These are phyloP conservation scores for Plasmodium gaboni DNA, from an alignment of 169 alveolate species.

Conservation along the genomic window DNA sequence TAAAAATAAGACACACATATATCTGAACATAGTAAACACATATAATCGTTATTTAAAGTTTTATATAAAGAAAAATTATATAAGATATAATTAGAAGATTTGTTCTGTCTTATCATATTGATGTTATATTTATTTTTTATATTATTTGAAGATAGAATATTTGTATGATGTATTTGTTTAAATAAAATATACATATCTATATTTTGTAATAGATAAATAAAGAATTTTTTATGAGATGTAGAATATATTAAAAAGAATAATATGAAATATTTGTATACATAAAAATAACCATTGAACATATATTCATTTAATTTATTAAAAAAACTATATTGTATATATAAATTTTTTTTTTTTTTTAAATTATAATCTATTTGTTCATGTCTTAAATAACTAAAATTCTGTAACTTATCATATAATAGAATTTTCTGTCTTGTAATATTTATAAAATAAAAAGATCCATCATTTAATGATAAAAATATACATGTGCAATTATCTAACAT, in stretches of 20 bases:
- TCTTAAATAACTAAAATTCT: not conserved
- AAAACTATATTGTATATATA: constrained; percentile 10
- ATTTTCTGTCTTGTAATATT: constrained; percentile 17
- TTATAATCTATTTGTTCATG: not conserved
- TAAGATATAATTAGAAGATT: not conserved
- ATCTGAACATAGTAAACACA: constrained; percentile 19
- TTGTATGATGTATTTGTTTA: not conserved
- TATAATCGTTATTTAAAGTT: constrained; percentile 7
- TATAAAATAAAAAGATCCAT: constrained; percentile 52
- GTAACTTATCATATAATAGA: constrained; percentile 5
- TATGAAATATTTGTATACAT: constrained; percentile 3
- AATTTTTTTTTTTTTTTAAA: not conserved
- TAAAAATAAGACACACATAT: not conserved
- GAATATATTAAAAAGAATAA: constrained; percentile 44
- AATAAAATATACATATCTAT: constrained; percentile 5
- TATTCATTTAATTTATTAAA: constrained; percentile 44
- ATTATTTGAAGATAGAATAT: no score
- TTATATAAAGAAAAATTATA: constrained; percentile 20
- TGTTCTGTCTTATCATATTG: not conserved
- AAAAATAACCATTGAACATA: constrained; percentile 39
- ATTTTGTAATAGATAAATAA: constrained; percentile 33
- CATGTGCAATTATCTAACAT: constrained; percentile 19
- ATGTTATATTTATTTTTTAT: not conserved
- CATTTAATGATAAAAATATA: constrained; percentile 23
- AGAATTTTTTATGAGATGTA: constrained; percentile 29